Conservation (phyloP, 768 basidiomycete genomes). For the Boletellus ananas region DNA sequence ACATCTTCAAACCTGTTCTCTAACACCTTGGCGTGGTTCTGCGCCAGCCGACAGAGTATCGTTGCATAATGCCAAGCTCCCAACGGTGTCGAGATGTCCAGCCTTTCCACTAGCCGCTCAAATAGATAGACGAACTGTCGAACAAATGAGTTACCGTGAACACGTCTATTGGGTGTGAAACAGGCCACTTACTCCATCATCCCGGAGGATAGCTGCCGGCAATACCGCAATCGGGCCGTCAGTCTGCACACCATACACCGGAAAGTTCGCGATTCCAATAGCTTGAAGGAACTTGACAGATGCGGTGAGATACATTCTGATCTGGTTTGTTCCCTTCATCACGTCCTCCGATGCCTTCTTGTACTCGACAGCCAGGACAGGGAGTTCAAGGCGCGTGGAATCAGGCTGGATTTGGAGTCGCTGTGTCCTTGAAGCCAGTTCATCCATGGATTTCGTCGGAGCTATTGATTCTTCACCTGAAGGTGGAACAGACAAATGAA, state of each 20-base stretch:
- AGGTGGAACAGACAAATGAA: neutral
- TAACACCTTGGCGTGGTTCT: neutral
- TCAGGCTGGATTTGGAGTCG: neutral
- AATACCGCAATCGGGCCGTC: constrained; percentile 1
- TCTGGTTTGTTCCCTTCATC: constrained; percentile 1
- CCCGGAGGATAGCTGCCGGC: constrained; percentile 1
- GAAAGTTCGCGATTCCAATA: neutral
- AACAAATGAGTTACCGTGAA: neutral
- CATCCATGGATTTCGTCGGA: neutral
- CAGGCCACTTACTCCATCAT: neutral
- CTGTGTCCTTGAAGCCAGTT: neutral
- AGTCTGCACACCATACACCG: constrained; percentile 8
- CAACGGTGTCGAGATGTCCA: constrained; percentile 3
- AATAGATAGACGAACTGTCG: constrained; percentile 1
- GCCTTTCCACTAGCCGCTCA: constrained; percentile 1
- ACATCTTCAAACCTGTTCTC: neutral
- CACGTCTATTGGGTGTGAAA: too few species aligned
- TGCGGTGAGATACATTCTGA: constrained; percentile 8
- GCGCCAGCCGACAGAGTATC: constrained; percentile 7
- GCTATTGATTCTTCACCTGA: neutral
- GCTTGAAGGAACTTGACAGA: constrained; percentile 7
- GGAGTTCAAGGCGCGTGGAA: neutral
- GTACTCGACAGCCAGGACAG: constrained; percentile 5
- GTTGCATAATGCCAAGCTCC: constrained; percentile 10
- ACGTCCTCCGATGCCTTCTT: neutral